Evolutionary conservation across 345 rosid species (phyloP).

Genomic region (Salix caprea): DNA sequence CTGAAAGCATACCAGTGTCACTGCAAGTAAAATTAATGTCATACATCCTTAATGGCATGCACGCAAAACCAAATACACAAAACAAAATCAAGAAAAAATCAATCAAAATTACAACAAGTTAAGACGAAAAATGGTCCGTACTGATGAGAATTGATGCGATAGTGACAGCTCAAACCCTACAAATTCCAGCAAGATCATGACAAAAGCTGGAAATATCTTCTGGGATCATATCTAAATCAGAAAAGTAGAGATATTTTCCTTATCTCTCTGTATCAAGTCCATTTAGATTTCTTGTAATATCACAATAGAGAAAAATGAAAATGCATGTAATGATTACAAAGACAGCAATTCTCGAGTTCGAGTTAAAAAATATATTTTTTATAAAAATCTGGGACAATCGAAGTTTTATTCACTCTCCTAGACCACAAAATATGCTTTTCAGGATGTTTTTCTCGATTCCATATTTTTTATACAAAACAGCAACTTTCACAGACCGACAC

Average conservation of each 20-base stretch:
- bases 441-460: too few relatives aligned
- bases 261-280: not conserved
- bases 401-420: too few relatives aligned
- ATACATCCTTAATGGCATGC: not conserved
- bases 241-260: not conserved
- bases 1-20: not conserved
- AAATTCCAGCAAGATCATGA: not conserved
- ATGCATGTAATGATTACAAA: conserved; percentile 1
- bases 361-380: too few relatives aligned
- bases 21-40: not conserved
- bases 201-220: not conserved
- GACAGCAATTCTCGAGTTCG: not conserved
- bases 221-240: not conserved
- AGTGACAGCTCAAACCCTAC: not conserved
- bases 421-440: too few relatives aligned
- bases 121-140: not conserved
- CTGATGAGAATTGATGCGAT: not conserved
- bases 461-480: not conserved
- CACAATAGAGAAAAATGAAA: not conserved
- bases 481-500: conserved; percentile 3
- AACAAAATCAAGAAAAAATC: not conserved
- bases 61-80: not conserved
- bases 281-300: not conserved
- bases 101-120: not conserved
- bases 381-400: too few relatives aligned